A percentile compares a stretch with the other conserved stretches of the same genome.
These are phyloP conservation scores for Phoma sp. DNA, from an alignment of 2,329 filamentous ascomycete species.

Conservation along the genomic window DNA sequence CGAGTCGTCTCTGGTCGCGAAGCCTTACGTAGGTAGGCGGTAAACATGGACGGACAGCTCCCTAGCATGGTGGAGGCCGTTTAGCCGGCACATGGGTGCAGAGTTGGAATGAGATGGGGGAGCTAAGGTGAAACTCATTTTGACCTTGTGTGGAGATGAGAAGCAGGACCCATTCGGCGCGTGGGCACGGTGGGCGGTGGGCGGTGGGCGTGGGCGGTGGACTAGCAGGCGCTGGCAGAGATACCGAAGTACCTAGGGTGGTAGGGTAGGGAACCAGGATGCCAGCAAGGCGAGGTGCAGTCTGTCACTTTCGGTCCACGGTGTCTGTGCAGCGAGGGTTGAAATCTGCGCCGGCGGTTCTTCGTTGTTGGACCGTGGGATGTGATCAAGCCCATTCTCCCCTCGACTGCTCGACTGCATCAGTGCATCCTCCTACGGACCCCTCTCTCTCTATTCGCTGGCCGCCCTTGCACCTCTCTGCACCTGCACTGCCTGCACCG, in stretches of 20 bases:
- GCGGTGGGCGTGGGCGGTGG: not conserved
- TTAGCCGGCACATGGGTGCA: conserved; percentile 14
- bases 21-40: not conserved
- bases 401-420: not conserved
- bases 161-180: conserved; percentile 5
- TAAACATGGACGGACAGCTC: not conserved
- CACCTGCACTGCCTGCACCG: not conserved
- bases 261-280: conserved; percentile 3
- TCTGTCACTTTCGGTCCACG: not conserved
- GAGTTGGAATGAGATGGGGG: conserved; percentile 8
- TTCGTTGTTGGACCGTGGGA: conserved; percentile 1
- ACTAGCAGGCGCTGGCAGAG: not conserved
- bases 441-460: conserved; percentile 8
- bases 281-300: not conserved
- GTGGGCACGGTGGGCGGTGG: not conserved
- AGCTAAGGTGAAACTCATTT: conserved; percentile 11
- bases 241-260: not conserved
- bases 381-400: not conserved
- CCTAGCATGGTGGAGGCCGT: conserved; percentile 11
- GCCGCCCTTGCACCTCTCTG: not conserved
- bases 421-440: not conserved
- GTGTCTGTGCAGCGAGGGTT: conserved; percentile 9
- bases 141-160: conserved; percentile 16
- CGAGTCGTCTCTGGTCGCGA: conserved; percentile 3
- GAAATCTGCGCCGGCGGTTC: conserved; percentile 15